Evolutionary conservation across 1,284 basidiomycete genomes (phyloP).

Genomic region (Agaricales sp.): DNA sequence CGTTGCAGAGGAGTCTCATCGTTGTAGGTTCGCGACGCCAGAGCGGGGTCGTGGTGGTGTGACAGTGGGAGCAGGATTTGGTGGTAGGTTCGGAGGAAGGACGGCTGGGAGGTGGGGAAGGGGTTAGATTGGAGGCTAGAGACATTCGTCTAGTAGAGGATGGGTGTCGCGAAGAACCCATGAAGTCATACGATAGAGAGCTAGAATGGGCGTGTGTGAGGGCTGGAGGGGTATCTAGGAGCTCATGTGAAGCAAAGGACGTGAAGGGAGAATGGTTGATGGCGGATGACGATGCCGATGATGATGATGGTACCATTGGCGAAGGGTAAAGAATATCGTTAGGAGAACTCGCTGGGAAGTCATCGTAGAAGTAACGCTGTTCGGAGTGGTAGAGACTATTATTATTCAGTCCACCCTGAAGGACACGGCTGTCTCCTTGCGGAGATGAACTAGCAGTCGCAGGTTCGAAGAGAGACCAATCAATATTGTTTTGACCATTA

Average conservation of each 20-base stretch:
- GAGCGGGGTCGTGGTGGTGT: constrained; percentile 34
- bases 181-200: background rate
- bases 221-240: no score
- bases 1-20: constrained; percentile 34
- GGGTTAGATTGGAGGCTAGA: background rate
- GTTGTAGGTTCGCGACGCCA: constrained; percentile 36
- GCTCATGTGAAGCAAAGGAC: no score
- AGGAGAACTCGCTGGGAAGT: no score
- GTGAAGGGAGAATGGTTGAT: no score
- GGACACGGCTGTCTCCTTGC: background rate
- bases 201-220: background rate
- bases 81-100: constrained; percentile 10
- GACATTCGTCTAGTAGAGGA: background rate
- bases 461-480: background rate
- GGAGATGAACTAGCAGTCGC: background rate
- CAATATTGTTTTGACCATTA: no score
- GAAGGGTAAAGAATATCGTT: no score
- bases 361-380: no score
- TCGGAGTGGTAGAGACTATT: no score
- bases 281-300: no score
- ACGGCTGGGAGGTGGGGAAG: background rate
- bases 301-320: no score
- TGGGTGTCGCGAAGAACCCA: background rate
- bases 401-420: no score
- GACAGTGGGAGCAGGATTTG: constrained; percentile 36